Evolutionary conservation across 2,329 filamentous ascomycete species (phyloP).

Genomic region (Podosphaera fusca): DNA sequence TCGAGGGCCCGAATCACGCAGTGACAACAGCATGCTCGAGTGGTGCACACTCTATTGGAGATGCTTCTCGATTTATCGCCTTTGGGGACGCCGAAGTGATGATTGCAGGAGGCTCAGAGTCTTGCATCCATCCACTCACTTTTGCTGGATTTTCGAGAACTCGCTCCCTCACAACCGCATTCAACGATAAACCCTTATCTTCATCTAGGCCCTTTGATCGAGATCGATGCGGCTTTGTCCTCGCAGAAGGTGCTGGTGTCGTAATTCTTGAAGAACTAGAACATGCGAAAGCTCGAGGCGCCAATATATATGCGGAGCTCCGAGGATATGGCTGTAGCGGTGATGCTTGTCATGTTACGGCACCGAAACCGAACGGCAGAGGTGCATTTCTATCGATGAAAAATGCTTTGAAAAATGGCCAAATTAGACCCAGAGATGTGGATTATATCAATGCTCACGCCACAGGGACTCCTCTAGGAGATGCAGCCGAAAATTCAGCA

Average conservation of each 20-base stretch:
- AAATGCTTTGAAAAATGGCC: conserved; percentile 51
- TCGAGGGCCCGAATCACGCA: conserved; percentile 78
- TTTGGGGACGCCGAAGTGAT: conserved; percentile 84
- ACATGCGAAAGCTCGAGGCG: conserved; percentile 60
- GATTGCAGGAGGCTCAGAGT: conserved; percentile 86
- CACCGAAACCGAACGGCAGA: conserved; percentile 58
- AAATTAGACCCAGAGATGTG: conserved; percentile 42
- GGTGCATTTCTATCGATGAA: conserved; percentile 74
- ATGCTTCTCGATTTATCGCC: conserved; percentile 81
- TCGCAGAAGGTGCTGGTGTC: conserved; percentile 77
- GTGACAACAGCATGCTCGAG: conserved; percentile 92
- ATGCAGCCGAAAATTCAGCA: conserved; percentile 67
- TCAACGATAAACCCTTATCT: conserved; percentile 45
- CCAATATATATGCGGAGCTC: conserved; percentile 70
- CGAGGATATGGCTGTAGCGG: conserved; percentile 75
- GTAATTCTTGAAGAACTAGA: conserved; percentile 74
- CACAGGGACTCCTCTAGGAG: conserved; percentile 67
- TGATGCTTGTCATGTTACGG: conserved; percentile 85
- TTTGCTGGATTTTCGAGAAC: conserved; percentile 81
- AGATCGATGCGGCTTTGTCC: conserved; percentile 64
- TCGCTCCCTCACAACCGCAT: conserved; percentile 61
- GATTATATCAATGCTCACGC: conserved; percentile 94
- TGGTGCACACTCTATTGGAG: conserved; percentile 80
- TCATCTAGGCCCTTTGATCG: conserved; percentile 77
- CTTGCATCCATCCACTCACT: conserved; percentile 83